A percentile compares a stretch with the other conserved stretches of the same genome.
Conservation (phyloP, 768 basidiomycete genomes). For the Suillus americanus region DNA sequence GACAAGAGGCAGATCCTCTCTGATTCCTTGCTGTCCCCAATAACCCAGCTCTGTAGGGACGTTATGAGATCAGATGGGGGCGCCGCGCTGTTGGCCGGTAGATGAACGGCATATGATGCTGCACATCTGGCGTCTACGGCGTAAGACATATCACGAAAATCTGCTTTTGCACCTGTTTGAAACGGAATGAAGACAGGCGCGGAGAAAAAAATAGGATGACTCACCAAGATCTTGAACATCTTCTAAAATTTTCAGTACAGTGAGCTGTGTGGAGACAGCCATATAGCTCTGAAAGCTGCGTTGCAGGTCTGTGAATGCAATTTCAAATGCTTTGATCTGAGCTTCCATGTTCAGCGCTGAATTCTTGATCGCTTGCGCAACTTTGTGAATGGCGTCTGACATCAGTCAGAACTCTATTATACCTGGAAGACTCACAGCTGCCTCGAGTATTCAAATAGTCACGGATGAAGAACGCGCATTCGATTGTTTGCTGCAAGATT, state of each 20-base stretch:
- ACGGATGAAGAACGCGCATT: slow-evolving; percentile 30
- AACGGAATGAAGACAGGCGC: background rate
- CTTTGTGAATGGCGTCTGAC: background rate
- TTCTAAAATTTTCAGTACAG: background rate
- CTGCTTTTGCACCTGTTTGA: slow-evolving; percentile 5
- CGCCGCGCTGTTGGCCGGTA: background rate
- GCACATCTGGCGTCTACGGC: slow-evolving; percentile 18
- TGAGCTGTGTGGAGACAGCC: background rate
- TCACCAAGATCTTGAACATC: background rate
- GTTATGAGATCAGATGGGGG: background rate
- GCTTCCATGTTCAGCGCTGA: background rate
- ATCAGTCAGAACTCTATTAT: background rate
- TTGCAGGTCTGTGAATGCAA: slow-evolving; percentile 1
- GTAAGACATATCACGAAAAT: slow-evolving; percentile 22
- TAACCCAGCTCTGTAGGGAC: slow-evolving; percentile 12
- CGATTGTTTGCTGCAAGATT: slow-evolving; percentile 22
- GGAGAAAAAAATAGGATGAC: background rate
- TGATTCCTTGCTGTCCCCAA: slow-evolving; percentile 9
- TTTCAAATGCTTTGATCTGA: slow-evolving; percentile 4
- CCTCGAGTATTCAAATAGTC: slow-evolving; percentile 24
- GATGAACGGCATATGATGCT: background rate
- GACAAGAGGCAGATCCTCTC: slow-evolving; percentile 25
- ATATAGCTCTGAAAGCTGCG: background rate
- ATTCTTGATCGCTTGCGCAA: background rate
- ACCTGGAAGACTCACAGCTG: slow-evolving; percentile 17